Conservation (phyloP, 805 yeast species). For the Schwanniomyces occidentalis region DNA sequence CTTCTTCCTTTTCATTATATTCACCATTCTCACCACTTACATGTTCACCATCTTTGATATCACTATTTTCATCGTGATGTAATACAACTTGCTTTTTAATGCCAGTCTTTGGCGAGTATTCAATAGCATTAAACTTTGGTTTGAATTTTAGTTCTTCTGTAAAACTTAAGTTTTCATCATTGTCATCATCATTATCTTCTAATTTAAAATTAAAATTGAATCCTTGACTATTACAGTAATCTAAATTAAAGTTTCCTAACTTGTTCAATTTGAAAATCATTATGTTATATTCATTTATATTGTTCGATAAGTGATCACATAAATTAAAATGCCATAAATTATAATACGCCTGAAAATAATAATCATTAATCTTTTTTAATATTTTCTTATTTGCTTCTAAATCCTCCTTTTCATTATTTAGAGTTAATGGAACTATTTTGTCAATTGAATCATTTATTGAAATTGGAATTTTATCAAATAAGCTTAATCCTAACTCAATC, state of each 20-base stretch:
- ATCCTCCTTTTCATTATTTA: slow-evolving; percentile 26
- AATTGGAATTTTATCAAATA: slow-evolving; percentile 64
- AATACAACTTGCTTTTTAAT: slow-evolving; percentile 4
- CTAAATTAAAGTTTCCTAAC: slow-evolving; percentile 51
- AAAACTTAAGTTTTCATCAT: not conserved
- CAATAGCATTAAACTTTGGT: slow-evolving; percentile 3
- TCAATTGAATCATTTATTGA: slow-evolving; percentile 38
- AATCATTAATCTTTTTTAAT: slow-evolving; percentile 55
- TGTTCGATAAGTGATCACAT: slow-evolving; percentile 47
- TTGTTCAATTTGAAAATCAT: slow-evolving; percentile 42
- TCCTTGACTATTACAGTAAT: slow-evolving; percentile 54
- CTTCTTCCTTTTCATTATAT: slow-evolving; percentile 7
- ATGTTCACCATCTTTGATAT: slow-evolving; percentile 2
- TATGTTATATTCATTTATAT: slow-evolving; percentile 37
- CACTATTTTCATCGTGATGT: not conserved
- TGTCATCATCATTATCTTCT: slow-evolving; percentile 13
- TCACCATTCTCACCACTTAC: too few species aligned
- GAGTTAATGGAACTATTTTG: slow-evolving; percentile 43
- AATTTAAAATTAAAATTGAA: slow-evolving; percentile 59
- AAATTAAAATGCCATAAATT: slow-evolving; percentile 78
- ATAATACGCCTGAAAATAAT: slow-evolving; percentile 63
- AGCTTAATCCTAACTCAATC: slow-evolving; percentile 55
- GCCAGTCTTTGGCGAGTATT: slow-evolving; percentile 10
- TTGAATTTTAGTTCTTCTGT: slow-evolving; percentile 2
- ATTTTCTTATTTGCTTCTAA: slow-evolving; percentile 35